Evolutionary conservation across 257 asterid genomes (phyloP).

Genomic region (Solanum habrochaites): DNA sequence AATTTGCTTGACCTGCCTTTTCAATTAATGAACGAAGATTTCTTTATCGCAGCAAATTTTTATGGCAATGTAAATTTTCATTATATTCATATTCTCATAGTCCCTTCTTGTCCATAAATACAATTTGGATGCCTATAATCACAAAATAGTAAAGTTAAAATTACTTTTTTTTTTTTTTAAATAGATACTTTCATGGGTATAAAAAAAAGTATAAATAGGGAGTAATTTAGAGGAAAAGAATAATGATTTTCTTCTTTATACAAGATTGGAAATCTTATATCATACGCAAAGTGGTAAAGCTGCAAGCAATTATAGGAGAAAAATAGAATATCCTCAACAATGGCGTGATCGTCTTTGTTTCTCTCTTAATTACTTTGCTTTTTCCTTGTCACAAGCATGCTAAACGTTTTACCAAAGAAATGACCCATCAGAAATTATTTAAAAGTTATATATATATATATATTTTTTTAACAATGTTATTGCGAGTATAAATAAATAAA

Average conservation of each 20-base stretch:
- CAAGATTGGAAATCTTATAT: neutral
- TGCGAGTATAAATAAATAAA: accelerated
- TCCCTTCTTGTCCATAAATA: too few relatives aligned
- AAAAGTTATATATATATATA: neutral
- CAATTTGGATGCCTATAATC: too few relatives aligned
- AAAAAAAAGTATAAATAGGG: neutral
- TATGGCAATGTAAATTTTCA: too few relatives aligned
- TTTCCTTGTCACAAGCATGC: neutral
- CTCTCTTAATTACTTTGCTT: neutral
- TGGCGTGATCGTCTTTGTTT: neutral
- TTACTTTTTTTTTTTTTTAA: too few relatives aligned
- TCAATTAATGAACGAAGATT: too few relatives aligned
- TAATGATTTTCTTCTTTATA: neutral
- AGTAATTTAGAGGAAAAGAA: neutral
- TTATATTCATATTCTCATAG: too few relatives aligned
- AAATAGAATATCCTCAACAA: neutral
- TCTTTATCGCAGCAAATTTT: too few relatives aligned
- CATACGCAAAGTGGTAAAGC: neutral
- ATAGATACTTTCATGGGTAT: too few relatives aligned
- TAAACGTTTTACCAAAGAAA: neutral
- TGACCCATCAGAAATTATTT: neutral
- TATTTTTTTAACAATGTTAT: too few relatives aligned
- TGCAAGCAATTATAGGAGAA: neutral
- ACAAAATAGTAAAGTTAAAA: too few relatives aligned
- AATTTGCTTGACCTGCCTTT: too few relatives aligned